phyloP scores from a whole-genome alignment of 768 basidiomycete genomes.

The Crucibulum laeve region DNA sequence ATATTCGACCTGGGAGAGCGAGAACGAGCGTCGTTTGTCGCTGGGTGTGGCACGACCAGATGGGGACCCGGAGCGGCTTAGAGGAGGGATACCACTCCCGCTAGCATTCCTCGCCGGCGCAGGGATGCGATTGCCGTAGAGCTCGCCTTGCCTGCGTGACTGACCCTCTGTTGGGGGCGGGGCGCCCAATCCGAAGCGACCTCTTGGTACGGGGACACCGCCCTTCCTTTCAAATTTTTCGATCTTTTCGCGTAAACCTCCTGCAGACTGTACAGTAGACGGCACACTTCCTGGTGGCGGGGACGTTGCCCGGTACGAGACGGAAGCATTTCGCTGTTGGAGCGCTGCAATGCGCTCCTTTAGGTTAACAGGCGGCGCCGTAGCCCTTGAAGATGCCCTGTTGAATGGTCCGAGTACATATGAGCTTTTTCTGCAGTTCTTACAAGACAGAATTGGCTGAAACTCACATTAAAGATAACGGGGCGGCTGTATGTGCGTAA shows the following conservation, averaged over 20 bases:
- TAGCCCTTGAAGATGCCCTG: too few species aligned
- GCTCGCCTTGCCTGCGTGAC: slow-evolving; percentile 53
- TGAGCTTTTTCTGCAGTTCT: too few species aligned
- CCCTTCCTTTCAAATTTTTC: slow-evolving; percentile 80
- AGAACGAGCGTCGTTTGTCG: too few species aligned
- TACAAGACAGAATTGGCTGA: too few species aligned
- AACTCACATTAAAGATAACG: too few species aligned
- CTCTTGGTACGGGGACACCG: slow-evolving; percentile 69
- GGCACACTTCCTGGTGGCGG: slow-evolving; percentile 17
- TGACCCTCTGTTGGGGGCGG: slow-evolving; percentile 50
- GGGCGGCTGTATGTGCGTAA: too few species aligned
- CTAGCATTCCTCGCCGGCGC: slow-evolving; percentile 27
- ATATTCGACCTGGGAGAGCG: too few species aligned
- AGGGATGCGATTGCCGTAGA: slow-evolving; percentile 75
- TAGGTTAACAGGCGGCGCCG: slow-evolving; percentile 3
- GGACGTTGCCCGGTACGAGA: slow-evolving; percentile 22
- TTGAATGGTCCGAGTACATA: too few species aligned
- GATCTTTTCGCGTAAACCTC: slow-evolving; percentile 58
- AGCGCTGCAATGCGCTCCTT: slow-evolving; percentile 76
- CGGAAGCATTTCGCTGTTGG: slow-evolving; percentile 49
- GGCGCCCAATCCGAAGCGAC: slow-evolving; percentile 66
- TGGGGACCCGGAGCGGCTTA: slow-evolving; percentile 21
- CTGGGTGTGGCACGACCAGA: too few species aligned
- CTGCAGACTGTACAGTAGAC: slow-evolving; percentile 18
- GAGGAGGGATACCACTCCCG: slow-evolving; percentile 16